These are phyloP conservation scores for Neurospora pannonica DNA, from an alignment of 495 filamentous ascomycete species.

Conservation along the genomic window DNA sequence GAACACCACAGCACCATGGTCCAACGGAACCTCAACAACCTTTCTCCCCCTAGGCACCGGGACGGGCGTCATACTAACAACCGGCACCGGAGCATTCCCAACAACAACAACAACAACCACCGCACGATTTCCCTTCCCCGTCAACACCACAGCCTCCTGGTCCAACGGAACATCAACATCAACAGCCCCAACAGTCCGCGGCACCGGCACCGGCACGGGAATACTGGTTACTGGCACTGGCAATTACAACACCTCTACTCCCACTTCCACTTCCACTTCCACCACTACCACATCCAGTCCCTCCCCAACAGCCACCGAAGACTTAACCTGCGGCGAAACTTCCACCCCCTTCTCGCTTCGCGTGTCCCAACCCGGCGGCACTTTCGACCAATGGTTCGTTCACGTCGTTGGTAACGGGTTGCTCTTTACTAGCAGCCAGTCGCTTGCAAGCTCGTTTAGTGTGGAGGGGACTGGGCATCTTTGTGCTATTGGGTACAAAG, in stretches of 20 bases:
- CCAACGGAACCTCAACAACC: neutral
- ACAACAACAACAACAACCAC: neutral
- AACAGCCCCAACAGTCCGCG: neutral
- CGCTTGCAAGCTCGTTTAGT: slow-evolving; percentile 14
- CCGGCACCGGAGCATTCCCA: neutral
- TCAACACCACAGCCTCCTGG: slow-evolving; percentile 2
- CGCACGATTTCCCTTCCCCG: neutral
- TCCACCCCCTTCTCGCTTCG: slow-evolving; percentile 17
- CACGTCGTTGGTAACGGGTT: slow-evolving; percentile 13
- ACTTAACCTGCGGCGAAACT: slow-evolving; percentile 18
- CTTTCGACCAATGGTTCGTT: slow-evolving; percentile 22
- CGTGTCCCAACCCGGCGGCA: slow-evolving; percentile 14
- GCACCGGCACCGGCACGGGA: neutral
- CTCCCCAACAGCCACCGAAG: slow-evolving; percentile 19
- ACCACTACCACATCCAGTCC: slow-evolving; percentile 22
- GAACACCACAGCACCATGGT: neutral
- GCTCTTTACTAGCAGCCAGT: slow-evolving; percentile 12
- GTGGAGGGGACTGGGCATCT: slow-evolving; percentile 14
- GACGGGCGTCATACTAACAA: neutral
- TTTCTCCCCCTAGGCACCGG: neutral
- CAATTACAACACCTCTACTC: slow-evolving; percentile 11
- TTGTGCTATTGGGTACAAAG: slow-evolving; percentile 12
- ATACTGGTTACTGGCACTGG: neutral
- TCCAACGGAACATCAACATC: slow-evolving; percentile 1
- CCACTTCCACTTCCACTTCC: slow-evolving; percentile 18